phyloP scores from a whole-genome alignment of 768 basidiomycete genomes.

The Collybiopsis luxurians region DNA sequence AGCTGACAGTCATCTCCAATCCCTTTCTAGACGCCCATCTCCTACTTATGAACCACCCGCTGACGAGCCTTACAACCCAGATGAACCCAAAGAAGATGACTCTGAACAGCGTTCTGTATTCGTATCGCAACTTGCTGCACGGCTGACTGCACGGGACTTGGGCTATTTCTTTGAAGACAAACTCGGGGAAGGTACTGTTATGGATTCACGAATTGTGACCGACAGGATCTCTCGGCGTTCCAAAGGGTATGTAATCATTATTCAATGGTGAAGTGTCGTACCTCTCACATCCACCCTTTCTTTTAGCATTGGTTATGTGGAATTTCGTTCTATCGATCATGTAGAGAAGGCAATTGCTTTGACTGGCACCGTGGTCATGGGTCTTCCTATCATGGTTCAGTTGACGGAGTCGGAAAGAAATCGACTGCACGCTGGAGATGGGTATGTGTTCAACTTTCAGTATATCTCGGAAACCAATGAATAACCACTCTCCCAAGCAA shows the following conservation, averaged over 20 bases:
- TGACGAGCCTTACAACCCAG: constrained; percentile 73
- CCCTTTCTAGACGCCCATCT: constrained; percentile 55
- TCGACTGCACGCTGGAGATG: constrained; percentile 83
- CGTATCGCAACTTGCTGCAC: constrained; percentile 96
- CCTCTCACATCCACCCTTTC: constrained; percentile 8
- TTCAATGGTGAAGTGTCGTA: background rate
- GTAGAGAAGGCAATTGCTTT: constrained; percentile 90
- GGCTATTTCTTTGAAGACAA: constrained; percentile 99
- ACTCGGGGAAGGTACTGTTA: constrained; percentile 88
- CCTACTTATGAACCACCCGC: constrained; percentile 65
- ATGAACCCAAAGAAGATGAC: constrained; percentile 93
- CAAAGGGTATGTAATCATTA: constrained; percentile 73
- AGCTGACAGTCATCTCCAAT: no score
- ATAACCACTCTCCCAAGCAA: constrained; percentile 45
- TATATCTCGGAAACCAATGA: constrained; percentile 11
- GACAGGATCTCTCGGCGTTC: constrained; percentile 93
- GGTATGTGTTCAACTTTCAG: constrained; percentile 43
- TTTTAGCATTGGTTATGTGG: constrained; percentile 93
- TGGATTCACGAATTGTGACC: constrained; percentile 95
- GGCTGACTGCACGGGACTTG: constrained; percentile 94
- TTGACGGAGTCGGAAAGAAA: constrained; percentile 97
- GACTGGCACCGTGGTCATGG: constrained; percentile 96
- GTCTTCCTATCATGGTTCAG: constrained; percentile 94
- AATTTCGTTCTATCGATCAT: constrained; percentile 86
- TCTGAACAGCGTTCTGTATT: constrained; percentile 98